A percentile compares a stretch with the other conserved stretches of the same genome.
These are phyloP conservation scores for Aquilaria sinensis DNA, from an alignment of 345 rosid genomes.

Conservation along the genomic window DNA sequence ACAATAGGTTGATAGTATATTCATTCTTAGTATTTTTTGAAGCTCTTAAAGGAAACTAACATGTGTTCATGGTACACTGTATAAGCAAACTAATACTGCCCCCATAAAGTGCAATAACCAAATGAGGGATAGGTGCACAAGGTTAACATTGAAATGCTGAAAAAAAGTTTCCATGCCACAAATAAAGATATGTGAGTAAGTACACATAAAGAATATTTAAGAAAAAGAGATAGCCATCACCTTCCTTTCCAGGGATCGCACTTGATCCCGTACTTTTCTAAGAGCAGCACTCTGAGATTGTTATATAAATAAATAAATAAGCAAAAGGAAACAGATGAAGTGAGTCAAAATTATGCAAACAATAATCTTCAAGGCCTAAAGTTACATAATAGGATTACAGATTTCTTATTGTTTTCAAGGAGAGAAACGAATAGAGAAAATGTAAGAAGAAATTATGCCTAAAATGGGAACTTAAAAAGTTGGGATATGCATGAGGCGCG, in stretches of 20 bases:
- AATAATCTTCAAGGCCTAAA: neutral
- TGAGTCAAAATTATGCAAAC: neutral
- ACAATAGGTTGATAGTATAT: too few relatives aligned
- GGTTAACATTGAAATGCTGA: too few relatives aligned
- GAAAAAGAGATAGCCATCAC: conserved; percentile 19
- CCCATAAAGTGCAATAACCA: too few relatives aligned
- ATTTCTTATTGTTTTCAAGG: too few relatives aligned
- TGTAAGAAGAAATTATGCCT: neutral
- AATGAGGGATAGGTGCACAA: too few relatives aligned
- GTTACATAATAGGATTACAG: neutral
- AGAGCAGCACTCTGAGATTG: conserved; percentile 63
- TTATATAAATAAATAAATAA: neutral
- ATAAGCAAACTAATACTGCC: too few relatives aligned
- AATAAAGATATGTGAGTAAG: too few relatives aligned
- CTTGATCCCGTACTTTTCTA: conserved; percentile 60
- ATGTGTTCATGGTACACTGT: too few relatives aligned
- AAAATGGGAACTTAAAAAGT: neutral
- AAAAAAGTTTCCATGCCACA: too few relatives aligned
- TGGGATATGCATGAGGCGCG: neutral
- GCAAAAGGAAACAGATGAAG: conserved; percentile 11
- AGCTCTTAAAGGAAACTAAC: too few relatives aligned
- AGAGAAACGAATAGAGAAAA: too few relatives aligned
- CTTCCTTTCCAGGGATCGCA: conserved; percentile 64
- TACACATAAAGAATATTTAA: neutral
- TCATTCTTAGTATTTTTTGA: too few relatives aligned